Evolutionary conservation across 1,139 yeast species (phyloP).

Genomic region (Yamadazyma trypodendri): DNA sequence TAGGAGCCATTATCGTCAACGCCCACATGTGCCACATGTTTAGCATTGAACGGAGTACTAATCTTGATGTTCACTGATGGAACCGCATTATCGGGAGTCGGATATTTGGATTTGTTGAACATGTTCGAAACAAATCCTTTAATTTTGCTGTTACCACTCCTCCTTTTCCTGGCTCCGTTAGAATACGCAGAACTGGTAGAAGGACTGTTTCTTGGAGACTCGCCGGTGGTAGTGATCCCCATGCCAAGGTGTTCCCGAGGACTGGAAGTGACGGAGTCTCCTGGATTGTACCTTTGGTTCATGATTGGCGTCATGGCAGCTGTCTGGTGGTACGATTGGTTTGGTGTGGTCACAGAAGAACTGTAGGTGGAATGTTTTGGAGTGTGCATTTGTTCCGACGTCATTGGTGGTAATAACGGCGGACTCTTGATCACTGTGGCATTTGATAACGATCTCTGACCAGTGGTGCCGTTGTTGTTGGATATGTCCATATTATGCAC

Average conservation of each 20-base stretch:
- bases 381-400: conserved; percentile 8
- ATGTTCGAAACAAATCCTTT: conserved; percentile 42
- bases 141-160: conserved; percentile 37
- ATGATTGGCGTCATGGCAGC: conserved; percentile 40
- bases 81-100: conserved; percentile 14
- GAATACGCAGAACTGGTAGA: conserved; percentile 2
- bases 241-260: conserved; percentile 29
- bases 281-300: too few relatives aligned
- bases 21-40: conserved; percentile 92
- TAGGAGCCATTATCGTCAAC: conserved; percentile 85
- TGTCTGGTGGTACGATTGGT: conserved; percentile 25
- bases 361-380: conserved; percentile 13
- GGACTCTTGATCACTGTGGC: conserved; percentile 29
- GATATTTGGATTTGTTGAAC: conserved; percentile 33
- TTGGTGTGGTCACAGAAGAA: conserved; percentile 17
- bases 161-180: conserved; percentile 24
- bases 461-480: not conserved
- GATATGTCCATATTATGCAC: not conserved
- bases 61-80: conserved; percentile 56
- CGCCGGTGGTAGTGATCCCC: conserved; percentile 19
- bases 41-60: conserved; percentile 86
- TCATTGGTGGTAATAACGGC: conserved; percentile 15
- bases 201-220: conserved; percentile 14
- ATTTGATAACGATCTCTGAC: conserved; percentile 16
- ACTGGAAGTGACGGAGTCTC: conserved; percentile 19